Evolutionary conservation across 768 basidiomycete genomes (phyloP).

Genomic region (Suillus discolor): DNA sequence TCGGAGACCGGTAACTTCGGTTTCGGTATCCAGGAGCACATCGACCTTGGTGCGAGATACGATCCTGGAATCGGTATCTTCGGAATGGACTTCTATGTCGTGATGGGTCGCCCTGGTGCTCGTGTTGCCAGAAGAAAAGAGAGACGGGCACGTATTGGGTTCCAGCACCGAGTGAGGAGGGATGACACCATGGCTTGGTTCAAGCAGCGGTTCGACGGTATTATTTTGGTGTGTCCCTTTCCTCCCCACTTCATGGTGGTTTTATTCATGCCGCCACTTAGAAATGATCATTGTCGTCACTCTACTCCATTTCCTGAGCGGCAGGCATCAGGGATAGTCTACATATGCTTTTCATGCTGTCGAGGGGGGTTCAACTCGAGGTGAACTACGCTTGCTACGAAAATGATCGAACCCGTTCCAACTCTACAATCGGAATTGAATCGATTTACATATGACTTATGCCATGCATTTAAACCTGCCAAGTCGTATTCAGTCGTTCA

Average conservation of each 20-base stretch:
- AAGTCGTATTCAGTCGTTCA: not conserved
- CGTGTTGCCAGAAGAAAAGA: slow-evolving; percentile 91
- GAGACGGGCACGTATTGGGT: slow-evolving; percentile 85
- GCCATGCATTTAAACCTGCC: not conserved
- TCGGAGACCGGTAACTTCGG: slow-evolving; percentile 99
- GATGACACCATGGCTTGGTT: slow-evolving; percentile 98
- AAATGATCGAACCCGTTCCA: not conserved
- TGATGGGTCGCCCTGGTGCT: slow-evolving; percentile 95
- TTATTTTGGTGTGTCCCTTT: slow-evolving; percentile 73
- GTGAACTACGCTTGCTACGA: not conserved
- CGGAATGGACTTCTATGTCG: slow-evolving; percentile 99
- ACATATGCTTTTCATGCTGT: slow-evolving; percentile 5
- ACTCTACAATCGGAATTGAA: not conserved
- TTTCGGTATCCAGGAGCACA: slow-evolving; percentile 99
- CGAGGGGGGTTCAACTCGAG: slow-evolving; percentile 1
- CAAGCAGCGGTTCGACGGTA: slow-evolving; percentile 99
- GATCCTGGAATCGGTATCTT: slow-evolving; percentile 99
- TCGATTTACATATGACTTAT: not conserved
- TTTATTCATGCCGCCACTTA: not conserved
- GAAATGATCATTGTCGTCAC: not conserved
- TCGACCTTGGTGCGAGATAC: slow-evolving; percentile 98
- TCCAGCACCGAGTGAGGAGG: slow-evolving; percentile 88
- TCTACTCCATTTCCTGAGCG: slow-evolving; percentile 1
- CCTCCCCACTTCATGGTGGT: not conserved
- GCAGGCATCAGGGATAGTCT: slow-evolving; percentile 8